Percentiles rank a stretch among this genome's conserved stretches.
Evolutionary conservation across 495 filamentous ascomycete genomes (phyloP).

Genomic region (Aspergillus heteromorphus): DNA sequence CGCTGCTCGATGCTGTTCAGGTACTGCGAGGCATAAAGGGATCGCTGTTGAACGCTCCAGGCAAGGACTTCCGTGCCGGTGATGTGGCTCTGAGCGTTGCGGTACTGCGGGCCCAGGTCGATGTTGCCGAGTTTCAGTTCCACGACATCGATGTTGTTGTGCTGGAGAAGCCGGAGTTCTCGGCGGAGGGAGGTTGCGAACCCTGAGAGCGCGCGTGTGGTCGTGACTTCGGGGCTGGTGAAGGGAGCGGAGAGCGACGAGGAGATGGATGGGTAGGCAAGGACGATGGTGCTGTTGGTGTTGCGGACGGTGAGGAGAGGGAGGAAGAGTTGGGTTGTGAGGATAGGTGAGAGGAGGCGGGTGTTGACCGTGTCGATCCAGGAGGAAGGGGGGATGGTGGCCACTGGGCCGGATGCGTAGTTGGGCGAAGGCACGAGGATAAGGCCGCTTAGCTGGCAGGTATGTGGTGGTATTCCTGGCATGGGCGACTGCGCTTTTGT

Average conservation of each 20-base stretch:
- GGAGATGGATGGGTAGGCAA: slow-evolving; percentile 82
- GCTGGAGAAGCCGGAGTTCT: slow-evolving; percentile 56
- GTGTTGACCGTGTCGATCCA: slow-evolving; percentile 90
- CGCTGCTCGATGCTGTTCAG: slow-evolving; percentile 41
- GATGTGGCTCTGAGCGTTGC: slow-evolving; percentile 33
- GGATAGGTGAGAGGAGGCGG: slow-evolving; percentile 84
- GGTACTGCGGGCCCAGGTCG: slow-evolving; percentile 52
- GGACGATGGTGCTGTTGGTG: slow-evolving; percentile 56
- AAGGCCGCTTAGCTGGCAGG: slow-evolving; percentile 68
- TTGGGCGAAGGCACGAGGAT: slow-evolving; percentile 62
- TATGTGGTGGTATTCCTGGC: slow-evolving; percentile 64
- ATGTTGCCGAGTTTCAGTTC: slow-evolving; percentile 86
- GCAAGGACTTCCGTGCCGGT: slow-evolving; percentile 57
- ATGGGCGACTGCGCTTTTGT: slow-evolving; percentile 65
- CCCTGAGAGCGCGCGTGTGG: slow-evolving; percentile 71
- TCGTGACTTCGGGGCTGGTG: slow-evolving; percentile 74
- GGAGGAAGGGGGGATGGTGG: slow-evolving; percentile 70
- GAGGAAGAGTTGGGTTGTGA: slow-evolving; percentile 80
- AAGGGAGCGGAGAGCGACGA: slow-evolving; percentile 77
- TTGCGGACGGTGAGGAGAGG: slow-evolving; percentile 60
- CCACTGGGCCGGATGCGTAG: slow-evolving; percentile 68
- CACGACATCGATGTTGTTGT: slow-evolving; percentile 61
- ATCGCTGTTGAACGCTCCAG: slow-evolving; percentile 55
- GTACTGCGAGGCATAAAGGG: slow-evolving; percentile 38
- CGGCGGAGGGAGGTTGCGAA: slow-evolving; percentile 70